Percentiles rank a stretch among this genome's conserved stretches.
phyloP scores from a whole-genome alignment of 305 asterid genomes.

The Fraxinus latifolia region DNA sequence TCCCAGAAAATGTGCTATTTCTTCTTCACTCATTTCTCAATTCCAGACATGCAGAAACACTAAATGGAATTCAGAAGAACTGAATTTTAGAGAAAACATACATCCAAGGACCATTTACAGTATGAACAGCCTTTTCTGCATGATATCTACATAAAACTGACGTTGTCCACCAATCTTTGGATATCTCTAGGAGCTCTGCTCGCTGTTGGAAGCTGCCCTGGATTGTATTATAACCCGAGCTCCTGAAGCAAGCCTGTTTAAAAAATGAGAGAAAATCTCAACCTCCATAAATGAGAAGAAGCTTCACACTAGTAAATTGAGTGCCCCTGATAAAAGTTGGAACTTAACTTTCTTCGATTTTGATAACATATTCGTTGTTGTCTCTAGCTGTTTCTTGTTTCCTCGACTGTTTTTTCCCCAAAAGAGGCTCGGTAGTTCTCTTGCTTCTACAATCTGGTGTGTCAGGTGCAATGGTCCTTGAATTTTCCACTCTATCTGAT shows the following conservation, averaged over 20 bases:
- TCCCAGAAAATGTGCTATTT: background rate
- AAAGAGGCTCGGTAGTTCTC: constrained; percentile 59
- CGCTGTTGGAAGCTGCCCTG: constrained; percentile 34
- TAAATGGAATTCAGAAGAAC: background rate
- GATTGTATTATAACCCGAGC: constrained; percentile 92
- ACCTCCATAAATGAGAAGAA: constrained; percentile 19
- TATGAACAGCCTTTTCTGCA: background rate
- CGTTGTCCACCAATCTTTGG: background rate
- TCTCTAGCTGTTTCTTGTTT: constrained; percentile 44
- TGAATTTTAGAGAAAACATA: background rate
- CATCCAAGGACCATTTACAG: background rate
- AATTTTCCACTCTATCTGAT: constrained; percentile 53
- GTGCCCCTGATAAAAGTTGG: background rate
- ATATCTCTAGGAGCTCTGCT: constrained; percentile 23
- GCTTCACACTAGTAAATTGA: background rate
- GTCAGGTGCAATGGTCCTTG: constrained; percentile 48
- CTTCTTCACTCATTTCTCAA: background rate
- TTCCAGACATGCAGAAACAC: background rate
- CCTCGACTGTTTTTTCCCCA: constrained; percentile 32
- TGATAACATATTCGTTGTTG: constrained; percentile 52
- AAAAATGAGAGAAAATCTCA: constrained; percentile 28
- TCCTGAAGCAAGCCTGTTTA: constrained; percentile 97
- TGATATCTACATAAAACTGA: background rate
- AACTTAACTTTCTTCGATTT: constrained; percentile 92
- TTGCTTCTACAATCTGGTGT: constrained; percentile 71